Base-by-base conservation (phyloP, 305 asterid genomes). In the Fraxinus albicans region DNA sequence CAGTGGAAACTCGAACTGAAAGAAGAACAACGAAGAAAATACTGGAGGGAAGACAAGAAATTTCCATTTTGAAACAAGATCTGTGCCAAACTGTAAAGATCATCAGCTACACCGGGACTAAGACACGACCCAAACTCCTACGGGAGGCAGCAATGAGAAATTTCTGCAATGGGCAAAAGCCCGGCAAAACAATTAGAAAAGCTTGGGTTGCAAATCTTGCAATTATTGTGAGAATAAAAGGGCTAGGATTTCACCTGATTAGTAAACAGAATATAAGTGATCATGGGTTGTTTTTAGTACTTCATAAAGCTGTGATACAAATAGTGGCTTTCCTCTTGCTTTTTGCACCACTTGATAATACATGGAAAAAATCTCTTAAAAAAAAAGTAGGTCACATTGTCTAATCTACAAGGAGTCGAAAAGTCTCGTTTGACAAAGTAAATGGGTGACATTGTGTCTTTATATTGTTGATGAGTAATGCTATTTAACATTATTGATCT, bases 21-120 rank as follows among this genome's bases (percentile, higher is more conserved):
- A 38, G 12, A 3, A 88, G 75, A 70, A 86, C 60, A 36, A 88
- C 47, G 3, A 86, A 10, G 76, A 91, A 82, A 82, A 87, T 69
- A 80, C 12, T 63, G 76, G 65, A 34, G 6, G 27, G 29, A 80
- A 83, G 8, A 84, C 79, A 12, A 76, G 80, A 79, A 58, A 19
- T 34, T 25, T 80, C 77, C 89, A 84, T 85, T 55, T 44, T 74
- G 19, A 78, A 38, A 74, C 29, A 60, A 60, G 12, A 25, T n/a
- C 29, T 7, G 70, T 60, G 31, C 70, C n/a, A 65, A 65, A 25
- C 73, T 10, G 0, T 1, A 65, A 72, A 70, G 76, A 15, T 70
- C 76, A 70, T 70, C 76, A 15, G 76, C 42, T 33, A 17, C 42
- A 70, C 42, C 4, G 4, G 2, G 40, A 65, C 15, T 25, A 65